Evolutionary conservation across 106 monocot species (phyloP).

Genomic region (Acorus calamus): DNA sequence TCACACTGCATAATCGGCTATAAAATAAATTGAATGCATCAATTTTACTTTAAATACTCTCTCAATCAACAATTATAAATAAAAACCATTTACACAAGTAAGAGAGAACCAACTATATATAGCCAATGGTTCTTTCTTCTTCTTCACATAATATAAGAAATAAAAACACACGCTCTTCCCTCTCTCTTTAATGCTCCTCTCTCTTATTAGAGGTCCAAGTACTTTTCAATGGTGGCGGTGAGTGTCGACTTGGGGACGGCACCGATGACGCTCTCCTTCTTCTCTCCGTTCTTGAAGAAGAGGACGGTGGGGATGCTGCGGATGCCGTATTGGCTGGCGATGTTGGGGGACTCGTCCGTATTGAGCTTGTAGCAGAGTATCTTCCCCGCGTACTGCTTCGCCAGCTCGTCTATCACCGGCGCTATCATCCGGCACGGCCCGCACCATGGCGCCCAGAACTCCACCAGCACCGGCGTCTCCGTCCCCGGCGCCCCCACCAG

Average conservation of each 20-base stretch:
- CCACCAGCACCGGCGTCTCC: constrained; percentile 36
- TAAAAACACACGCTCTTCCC: no score
- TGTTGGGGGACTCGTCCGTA: constrained; percentile 51
- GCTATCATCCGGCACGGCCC: constrained; percentile 57
- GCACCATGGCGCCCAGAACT: constrained; percentile 74
- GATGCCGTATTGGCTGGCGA: constrained; percentile 43
- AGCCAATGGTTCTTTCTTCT: no score
- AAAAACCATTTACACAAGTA: no score
- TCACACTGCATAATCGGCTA: no score
- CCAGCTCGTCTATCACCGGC: constrained; percentile 45
- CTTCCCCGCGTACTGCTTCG: constrained; percentile 47
- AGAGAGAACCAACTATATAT: no score
- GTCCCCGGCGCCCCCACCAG: constrained; percentile 10
- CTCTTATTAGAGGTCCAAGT: constrained; percentile 10
- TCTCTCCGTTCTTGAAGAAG: constrained; percentile 54
- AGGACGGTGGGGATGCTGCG: constrained; percentile 63
- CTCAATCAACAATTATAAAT: no score
- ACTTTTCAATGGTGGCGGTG: constrained; percentile 33
- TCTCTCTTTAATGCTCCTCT: no score
- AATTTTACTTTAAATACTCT: no score
- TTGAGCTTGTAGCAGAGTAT: constrained; percentile 50
- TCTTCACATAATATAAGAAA: no score
- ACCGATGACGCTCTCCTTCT: constrained; percentile 51
- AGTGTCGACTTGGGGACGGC: constrained; percentile 43
- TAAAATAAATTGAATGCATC: no score